Conservation (phyloP, 164 flowering plant genomes). For the Tetracentron sinense region DNA sequence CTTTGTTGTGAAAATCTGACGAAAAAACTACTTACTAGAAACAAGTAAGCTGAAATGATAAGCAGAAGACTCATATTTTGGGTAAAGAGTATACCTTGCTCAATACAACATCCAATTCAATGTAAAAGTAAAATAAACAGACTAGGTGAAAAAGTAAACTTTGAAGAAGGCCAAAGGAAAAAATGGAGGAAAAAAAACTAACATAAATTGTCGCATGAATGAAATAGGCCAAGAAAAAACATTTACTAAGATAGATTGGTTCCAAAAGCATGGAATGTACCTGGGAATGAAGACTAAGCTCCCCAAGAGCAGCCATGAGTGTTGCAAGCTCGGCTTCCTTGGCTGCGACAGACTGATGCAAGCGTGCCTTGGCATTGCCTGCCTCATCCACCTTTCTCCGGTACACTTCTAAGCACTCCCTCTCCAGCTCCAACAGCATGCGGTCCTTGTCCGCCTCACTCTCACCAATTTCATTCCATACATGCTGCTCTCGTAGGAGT, state of each 20-base stretch:
- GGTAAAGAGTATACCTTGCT: too few relatives aligned
- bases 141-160: too few relatives aligned
- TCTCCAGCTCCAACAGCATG: constrained; percentile 75
- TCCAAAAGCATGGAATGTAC: constrained; percentile 25
- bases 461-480: constrained; percentile 92
- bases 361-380: constrained; percentile 64
- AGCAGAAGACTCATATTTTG: too few relatives aligned
- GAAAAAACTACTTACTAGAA: too few relatives aligned
- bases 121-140: too few relatives aligned
- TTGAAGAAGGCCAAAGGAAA: too few relatives aligned
- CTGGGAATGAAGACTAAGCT: constrained; percentile 53
- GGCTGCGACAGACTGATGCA: constrained; percentile 77
- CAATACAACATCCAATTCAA: too few relatives aligned
- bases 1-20: too few relatives aligned
- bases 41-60: too few relatives aligned
- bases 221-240: not conserved
- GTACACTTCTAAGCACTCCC: constrained; percentile 78
- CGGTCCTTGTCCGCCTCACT: constrained; percentile 72
- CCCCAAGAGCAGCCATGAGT: constrained; percentile 83
- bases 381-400: constrained; percentile 87
- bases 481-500: constrained; percentile 46
- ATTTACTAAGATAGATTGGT: not conserved
- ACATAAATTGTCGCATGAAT: not conserved
- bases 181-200: not conserved
- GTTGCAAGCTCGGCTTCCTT: constrained; percentile 88